Percentiles rank a stretch among this genome's conserved stretches.
These are phyloP conservation scores for Nannochloropsis gaditana DNA, from an alignment of 108 stramenopile species.

Conservation along the genomic window DNA sequence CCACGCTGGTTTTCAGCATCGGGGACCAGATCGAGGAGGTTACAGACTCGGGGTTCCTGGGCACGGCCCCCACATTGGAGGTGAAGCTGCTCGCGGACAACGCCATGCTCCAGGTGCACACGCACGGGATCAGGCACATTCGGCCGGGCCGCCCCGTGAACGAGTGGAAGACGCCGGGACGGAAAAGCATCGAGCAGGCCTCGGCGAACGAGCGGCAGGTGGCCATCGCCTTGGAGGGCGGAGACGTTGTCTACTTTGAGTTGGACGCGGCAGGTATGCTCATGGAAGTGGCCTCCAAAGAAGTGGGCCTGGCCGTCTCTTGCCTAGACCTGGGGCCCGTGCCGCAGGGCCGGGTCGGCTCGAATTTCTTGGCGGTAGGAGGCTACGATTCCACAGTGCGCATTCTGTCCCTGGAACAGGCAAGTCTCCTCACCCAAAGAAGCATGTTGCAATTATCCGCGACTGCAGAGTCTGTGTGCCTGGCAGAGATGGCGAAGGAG, in stretches of 20 bases:
- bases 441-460: constrained; percentile 30
- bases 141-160: constrained; percentile 52
- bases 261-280: constrained; percentile 75
- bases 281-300: constrained; percentile 66
- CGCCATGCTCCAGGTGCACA: constrained; percentile 82
- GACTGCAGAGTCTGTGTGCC: constrained; percentile 48
- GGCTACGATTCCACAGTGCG: constrained; percentile 78
- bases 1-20: constrained; percentile 85
- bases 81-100: constrained; percentile 73
- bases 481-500: constrained; percentile 51
- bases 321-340: constrained; percentile 82
- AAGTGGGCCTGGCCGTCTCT: constrained; percentile 80
- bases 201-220: constrained; percentile 83
- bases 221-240: constrained; percentile 76
- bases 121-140: constrained; percentile 79
- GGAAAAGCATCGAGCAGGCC: constrained; percentile 80
- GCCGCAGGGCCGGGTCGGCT: constrained; percentile 62
- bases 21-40: constrained; percentile 94
- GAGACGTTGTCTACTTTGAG: constrained; percentile 82
- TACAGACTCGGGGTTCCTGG: constrained; percentile 70
- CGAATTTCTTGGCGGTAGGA: constrained; percentile 78
- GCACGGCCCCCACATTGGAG: constrained; percentile 77
- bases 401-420: constrained; percentile 76
- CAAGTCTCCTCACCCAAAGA: constrained; percentile 52
- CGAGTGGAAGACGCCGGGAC: constrained; percentile 86